A percentile compares a stretch with the other conserved stretches of the same genome.
These are phyloP conservation scores for Nakazawaea wyomingensis DNA, from an alignment of 805 yeast species.

Conservation along the genomic window DNA sequence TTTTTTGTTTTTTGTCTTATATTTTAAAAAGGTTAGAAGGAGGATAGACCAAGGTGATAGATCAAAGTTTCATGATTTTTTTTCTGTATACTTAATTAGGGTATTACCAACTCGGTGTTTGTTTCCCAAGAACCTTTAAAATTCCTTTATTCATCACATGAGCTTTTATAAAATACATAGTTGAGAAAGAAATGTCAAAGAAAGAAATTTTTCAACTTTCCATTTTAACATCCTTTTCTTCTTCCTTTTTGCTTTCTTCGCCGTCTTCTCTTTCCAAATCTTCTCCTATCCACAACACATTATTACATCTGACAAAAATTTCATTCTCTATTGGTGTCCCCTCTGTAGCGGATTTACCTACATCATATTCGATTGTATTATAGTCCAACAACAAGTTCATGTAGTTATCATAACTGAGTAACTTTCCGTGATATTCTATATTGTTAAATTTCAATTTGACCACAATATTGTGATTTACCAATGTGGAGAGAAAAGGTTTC, in stretches of 20 bases:
- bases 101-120: no score
- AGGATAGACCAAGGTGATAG: no score
- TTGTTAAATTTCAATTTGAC: constrained; percentile 88
- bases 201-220: no score
- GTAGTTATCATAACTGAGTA: constrained; percentile 81
- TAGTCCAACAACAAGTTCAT: constrained; percentile 80
- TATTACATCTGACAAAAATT: constrained; percentile 84
- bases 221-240: constrained; percentile 14
- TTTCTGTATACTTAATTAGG: no score
- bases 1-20: no score
- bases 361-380: constrained; percentile 40
- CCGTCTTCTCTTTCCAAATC: constrained; percentile 19
- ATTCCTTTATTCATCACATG: no score
- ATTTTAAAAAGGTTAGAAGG: no score
- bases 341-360: constrained; percentile 41
- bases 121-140: background rate
- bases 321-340: constrained; percentile 36
- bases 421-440: constrained; percentile 78
- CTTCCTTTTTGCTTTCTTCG: constrained; percentile 5
- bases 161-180: no score
- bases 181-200: no score
- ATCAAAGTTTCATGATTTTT: no score
- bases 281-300: constrained; percentile 72
- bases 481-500: constrained; percentile 78
- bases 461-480: constrained; percentile 63